Evolutionary conservation across 306 rosid species (phyloP), one percentile per base, ranked within the genome.

Genomic region (Lathyrus oleraceus): DNA sequence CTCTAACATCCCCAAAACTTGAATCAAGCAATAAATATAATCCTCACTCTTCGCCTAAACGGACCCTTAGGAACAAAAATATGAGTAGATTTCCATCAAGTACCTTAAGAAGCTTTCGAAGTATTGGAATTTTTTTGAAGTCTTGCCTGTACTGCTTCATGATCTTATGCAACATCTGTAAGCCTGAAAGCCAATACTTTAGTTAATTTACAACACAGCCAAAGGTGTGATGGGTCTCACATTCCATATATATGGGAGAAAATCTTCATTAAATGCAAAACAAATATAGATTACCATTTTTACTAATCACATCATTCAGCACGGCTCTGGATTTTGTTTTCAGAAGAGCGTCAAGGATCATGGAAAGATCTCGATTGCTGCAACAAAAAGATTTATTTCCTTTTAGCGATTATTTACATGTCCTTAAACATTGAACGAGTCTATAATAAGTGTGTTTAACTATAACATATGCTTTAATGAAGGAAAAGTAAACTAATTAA

Each of bases 311-410:
- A 76, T 95, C 99, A 51, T 67, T 78, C 86, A 95, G 81, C 78
- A 95, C 99, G 11, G 84, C 74, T 73, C 96, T 87, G 8, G 99
- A 91, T 81, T 86, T 91, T 72, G 99, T 95, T 85, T 95, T 95
- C 81, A 95, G 81, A 77, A 95, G 91, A 14, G 96, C 97, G 59
- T 87, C 99, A 75, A 95, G 96, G 77, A 95, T 95, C 97, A 95
- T 95, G 20, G 99, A 95, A 82, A 95, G 96, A 82, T 95, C 99
- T 79, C 99, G 96, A 80, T 91, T 91, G 82, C 99, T 95, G 87
- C 65, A 78, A 74, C 43, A 65, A 85, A 78, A 12, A 65, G 59
- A 69, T 61, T 14, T 57, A 57, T 61, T 44, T 42, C 63, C 73
- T 47, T 40, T 68, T 38, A 72, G 21, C 70, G 48, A 47, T 44